Conservation (phyloP, 129 eudicot species). For the Calendula officinalis region DNA sequence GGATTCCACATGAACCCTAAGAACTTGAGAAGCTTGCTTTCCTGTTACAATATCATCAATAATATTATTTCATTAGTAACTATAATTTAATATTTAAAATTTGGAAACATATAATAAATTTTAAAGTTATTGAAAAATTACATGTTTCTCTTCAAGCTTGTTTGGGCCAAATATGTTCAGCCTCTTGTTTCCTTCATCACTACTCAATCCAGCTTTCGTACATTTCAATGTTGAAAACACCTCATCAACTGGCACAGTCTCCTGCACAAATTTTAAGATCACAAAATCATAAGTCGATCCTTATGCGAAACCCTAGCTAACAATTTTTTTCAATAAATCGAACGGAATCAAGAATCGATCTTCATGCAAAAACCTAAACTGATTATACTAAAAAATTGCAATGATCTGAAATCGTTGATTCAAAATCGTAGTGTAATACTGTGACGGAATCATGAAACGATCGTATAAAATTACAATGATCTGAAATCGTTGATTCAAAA, state of each 20-base stretch:
- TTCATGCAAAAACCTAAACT: background rate
- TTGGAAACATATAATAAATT: no score
- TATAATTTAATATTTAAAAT: no score
- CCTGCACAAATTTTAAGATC: slow-evolving; percentile 35
- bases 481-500: background rate
- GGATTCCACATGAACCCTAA: slow-evolving; percentile 97
- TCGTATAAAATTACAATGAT: background rate
- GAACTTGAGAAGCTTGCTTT: slow-evolving; percentile 61
- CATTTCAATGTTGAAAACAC: slow-evolving; percentile 69
- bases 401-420: background rate
- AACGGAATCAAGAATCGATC: background rate
- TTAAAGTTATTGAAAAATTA: background rate
- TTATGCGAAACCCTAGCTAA: background rate
- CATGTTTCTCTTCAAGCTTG: slow-evolving; percentile 89
- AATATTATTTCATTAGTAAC: slow-evolving; percentile 24
- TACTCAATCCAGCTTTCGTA: slow-evolving; percentile 58
- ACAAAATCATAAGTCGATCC: background rate
- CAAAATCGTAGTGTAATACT: background rate
- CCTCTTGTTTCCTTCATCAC: slow-evolving; percentile 60
- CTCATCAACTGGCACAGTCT: slow-evolving; percentile 67
- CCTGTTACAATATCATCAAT: slow-evolving; percentile 41
- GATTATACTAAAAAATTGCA: background rate
- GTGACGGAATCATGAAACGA: background rate
- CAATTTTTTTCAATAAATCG: no score
- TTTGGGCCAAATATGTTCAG: slow-evolving; percentile 66